Base-by-base conservation (phyloP, 345 rosid species). In the Nephelium lappaceum region DNA sequence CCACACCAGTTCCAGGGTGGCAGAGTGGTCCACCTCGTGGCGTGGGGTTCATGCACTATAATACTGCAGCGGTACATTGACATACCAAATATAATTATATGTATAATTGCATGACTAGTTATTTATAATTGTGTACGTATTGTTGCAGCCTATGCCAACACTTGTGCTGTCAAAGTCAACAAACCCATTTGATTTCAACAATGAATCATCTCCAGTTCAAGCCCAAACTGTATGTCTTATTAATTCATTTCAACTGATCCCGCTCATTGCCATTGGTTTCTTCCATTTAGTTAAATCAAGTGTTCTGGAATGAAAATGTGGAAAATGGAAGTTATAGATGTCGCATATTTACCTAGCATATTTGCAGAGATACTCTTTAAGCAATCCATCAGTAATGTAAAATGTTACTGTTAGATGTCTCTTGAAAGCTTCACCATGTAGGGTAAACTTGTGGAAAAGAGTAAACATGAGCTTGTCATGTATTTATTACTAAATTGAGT, bases 131-230 rank as follows among this genome's bases (percentile, higher is more conserved):
- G 68, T 63, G 38, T 70, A 62, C 63, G 12, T 79, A 27, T 21
- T 79, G 69, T 78, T 78, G 72, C 93, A 91, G 97, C 83, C 90
- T 10, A 81, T 86, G 85, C 89, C 89, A 74, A 76, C 86, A 75
- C 87, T 85, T 75, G 82, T 85, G 41, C 93, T 82, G 79, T 81
- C 92, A 41, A 85, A 77, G 67, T 93, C 99, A 14, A 72, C 83
- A 75, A 96, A 96, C 87, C 99, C 99, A 72, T 96, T 96, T 89
- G 98, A 96, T 83, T 69, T 82, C 61, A 79, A 55, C 79, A 79
- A 69, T 49, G 95, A 90, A 76, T 84, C 93, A 24, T 79, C 87
- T 51, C 77, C 82, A 49, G 86, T 69, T 73, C 98, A 85, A 79
- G 80, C 85, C 69, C 94, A 86, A 80, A 69, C 81, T 42, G 99